Percentiles rank a stretch among this genome's conserved stretches.
Conservation (phyloP, 495 filamentous ascomycete species). For the Hyaloscypha hepaticicola region DNA sequence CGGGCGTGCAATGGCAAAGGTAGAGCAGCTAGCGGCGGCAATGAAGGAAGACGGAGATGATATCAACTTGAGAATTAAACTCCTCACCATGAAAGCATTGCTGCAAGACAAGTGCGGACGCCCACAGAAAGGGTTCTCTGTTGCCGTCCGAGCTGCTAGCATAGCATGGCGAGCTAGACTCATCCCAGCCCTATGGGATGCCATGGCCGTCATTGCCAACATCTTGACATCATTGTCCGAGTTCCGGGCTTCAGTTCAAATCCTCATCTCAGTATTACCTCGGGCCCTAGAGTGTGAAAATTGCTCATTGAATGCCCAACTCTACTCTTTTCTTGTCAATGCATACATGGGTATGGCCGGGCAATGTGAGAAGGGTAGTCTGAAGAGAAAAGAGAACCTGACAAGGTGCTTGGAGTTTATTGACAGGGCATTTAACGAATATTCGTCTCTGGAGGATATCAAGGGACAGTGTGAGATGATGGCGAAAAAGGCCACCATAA, state of each 20-base stretch:
- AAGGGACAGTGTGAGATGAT: conserved; percentile 77
- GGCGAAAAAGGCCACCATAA: conserved; percentile 81
- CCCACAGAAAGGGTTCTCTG: conserved; percentile 78
- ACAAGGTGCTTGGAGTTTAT: conserved; percentile 65
- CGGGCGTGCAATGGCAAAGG: conserved; percentile 59
- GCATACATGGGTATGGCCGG: conserved; percentile 82
- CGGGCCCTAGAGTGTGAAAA: conserved; percentile 77
- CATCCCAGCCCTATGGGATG: conserved; percentile 73
- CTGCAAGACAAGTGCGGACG: conserved; percentile 69
- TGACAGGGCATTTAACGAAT: conserved; percentile 63
- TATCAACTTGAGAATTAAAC: conserved; percentile 67
- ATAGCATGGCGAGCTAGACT: conserved; percentile 72
- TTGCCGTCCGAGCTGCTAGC: conserved; percentile 76
- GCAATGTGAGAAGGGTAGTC: conserved; percentile 32
- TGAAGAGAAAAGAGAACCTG: conserved; percentile 55
- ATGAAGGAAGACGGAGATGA: conserved; percentile 72
- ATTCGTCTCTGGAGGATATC: conserved; percentile 70
- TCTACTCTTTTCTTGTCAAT: conserved; percentile 78
- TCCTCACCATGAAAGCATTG: conserved; percentile 74
- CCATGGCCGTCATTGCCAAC: conserved; percentile 64
- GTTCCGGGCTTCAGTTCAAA: conserved; percentile 63
- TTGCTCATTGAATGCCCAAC: conserved; percentile 58
- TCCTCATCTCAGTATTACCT: conserved; percentile 77
- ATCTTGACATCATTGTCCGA: conserved; percentile 73
- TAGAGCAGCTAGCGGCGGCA: conserved; percentile 64